phyloP scores from a whole-genome alignment of 805 yeast genomes.

The Saturnispora hagleri region DNA sequence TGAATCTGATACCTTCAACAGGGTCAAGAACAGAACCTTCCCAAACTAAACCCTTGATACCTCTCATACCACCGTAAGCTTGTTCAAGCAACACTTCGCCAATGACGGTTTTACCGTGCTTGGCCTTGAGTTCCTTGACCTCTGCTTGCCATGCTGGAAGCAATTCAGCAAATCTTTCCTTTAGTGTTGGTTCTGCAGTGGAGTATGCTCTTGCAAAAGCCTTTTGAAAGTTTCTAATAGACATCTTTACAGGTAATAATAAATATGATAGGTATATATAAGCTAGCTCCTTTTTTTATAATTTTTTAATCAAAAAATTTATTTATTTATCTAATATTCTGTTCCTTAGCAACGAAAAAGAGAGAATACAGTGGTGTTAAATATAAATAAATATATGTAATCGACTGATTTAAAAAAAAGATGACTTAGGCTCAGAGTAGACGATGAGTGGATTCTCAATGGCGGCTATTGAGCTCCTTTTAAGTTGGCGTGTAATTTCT shows the following conservation, averaged over 20 bases:
- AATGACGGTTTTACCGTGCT: constrained; percentile 75
- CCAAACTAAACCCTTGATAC: constrained; percentile 79
- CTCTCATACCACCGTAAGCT: constrained; percentile 90
- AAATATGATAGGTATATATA: neutral
- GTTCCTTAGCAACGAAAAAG: neutral
- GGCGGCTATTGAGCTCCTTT: constrained; percentile 1
- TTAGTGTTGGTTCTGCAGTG: constrained; percentile 50
- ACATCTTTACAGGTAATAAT: constrained; percentile 7
- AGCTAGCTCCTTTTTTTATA: neutral
- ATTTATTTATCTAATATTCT: neutral
- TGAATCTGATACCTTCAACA: constrained; percentile 77
- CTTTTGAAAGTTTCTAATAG: constrained; percentile 26
- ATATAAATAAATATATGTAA: neutral
- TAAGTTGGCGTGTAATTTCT: neutral
- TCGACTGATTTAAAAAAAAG: neutral
- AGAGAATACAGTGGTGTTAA: neutral
- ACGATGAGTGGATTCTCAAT: no score
- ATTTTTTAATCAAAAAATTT: neutral
- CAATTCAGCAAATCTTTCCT: constrained; percentile 88
- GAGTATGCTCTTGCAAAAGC: constrained; percentile 30
- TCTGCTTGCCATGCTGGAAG: constrained; percentile 89
- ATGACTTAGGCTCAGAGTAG: neutral
- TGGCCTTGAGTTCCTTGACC: constrained; percentile 81
- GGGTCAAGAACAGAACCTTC: constrained; percentile 84
- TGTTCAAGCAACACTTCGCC: constrained; percentile 71